Percentiles rank a stretch among this genome's conserved stretches.
Evolutionary conservation across 768 basidiomycete genomes (phyloP).

Genomic region (Phanerochaete carnosa): DNA sequence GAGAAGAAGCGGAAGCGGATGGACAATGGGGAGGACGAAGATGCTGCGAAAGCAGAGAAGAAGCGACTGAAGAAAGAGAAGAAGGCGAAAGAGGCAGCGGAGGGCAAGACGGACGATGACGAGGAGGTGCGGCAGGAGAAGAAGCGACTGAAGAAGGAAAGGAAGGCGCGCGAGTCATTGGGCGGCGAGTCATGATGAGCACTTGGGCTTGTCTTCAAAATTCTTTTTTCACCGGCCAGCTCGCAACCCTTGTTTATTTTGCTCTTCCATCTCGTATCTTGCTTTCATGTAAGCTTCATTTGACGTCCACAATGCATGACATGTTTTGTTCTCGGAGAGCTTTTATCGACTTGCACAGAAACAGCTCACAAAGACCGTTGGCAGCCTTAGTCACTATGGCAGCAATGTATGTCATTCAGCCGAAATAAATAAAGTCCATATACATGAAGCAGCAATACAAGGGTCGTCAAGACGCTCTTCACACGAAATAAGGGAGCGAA

Average conservation of each 20-base stretch:
- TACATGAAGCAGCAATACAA: not conserved
- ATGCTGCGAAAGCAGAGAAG: slow-evolving; percentile 34
- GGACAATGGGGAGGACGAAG: slow-evolving; percentile 41
- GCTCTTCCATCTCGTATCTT: not conserved
- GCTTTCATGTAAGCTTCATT: slow-evolving; percentile 3
- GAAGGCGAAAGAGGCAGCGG: slow-evolving; percentile 40
- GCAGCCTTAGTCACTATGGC: not conserved
- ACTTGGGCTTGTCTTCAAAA: not conserved
- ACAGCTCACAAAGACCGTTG: too few species aligned
- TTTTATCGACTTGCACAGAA: not conserved
- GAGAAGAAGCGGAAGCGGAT: slow-evolving; percentile 85
- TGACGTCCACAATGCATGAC: slow-evolving; percentile 1
- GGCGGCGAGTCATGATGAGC: slow-evolving; percentile 27
- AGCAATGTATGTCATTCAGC: not conserved
- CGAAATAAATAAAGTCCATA: not conserved
- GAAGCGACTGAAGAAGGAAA: slow-evolving; percentile 31
- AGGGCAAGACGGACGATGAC: slow-evolving; percentile 43
- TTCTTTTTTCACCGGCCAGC: not conserved
- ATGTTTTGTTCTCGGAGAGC: not conserved
- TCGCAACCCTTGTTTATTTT: not conserved
- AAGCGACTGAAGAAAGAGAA: slow-evolving; percentile 29
- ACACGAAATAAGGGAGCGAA: not conserved
- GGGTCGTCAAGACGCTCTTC: slow-evolving; percentile 1
- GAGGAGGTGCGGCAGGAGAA: slow-evolving; percentile 36
- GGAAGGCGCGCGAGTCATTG: slow-evolving; percentile 38